Conservation (phyloP, 805 yeast species). For the Candida khao-thaluensis region DNA sequence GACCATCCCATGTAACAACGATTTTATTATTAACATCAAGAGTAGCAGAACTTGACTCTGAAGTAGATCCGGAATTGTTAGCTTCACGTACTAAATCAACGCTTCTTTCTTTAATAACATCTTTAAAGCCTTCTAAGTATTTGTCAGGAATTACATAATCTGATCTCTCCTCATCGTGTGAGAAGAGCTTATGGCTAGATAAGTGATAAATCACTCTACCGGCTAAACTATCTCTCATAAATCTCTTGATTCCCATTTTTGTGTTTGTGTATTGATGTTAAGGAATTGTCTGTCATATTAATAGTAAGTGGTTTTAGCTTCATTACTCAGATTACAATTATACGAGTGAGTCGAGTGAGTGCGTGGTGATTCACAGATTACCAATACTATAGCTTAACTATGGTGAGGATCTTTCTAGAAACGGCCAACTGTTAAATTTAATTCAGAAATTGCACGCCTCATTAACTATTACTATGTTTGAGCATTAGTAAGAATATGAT, state of each 20-base stretch:
- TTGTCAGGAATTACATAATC: slow-evolving; percentile 28
- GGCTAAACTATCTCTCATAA: slow-evolving; percentile 10
- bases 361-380: no score
- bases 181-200: slow-evolving; percentile 22
- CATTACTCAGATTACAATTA: no score
- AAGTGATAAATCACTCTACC: slow-evolving; percentile 29
- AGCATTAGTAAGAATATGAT: no score
- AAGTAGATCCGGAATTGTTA: not conserved
- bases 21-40: not conserved
- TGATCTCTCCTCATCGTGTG: slow-evolving; percentile 27
- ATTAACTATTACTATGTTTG: no score
- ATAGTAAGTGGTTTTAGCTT: no score
- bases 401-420: no score
- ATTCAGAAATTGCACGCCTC: no score
- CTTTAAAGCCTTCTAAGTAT: slow-evolving; percentile 12
- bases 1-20: slow-evolving; percentile 53
- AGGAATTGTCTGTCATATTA: no score
- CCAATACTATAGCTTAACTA: no score
- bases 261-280: no score
- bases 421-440: no score
- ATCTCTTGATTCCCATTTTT: not conserved
- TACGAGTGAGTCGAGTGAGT: no score
- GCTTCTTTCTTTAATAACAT: not conserved
- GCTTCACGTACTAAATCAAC: not conserved
- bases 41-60: not conserved